Conservation (phyloP, 495 filamentous ascomycete species). For the Antarctomyces pellizariae region DNA sequence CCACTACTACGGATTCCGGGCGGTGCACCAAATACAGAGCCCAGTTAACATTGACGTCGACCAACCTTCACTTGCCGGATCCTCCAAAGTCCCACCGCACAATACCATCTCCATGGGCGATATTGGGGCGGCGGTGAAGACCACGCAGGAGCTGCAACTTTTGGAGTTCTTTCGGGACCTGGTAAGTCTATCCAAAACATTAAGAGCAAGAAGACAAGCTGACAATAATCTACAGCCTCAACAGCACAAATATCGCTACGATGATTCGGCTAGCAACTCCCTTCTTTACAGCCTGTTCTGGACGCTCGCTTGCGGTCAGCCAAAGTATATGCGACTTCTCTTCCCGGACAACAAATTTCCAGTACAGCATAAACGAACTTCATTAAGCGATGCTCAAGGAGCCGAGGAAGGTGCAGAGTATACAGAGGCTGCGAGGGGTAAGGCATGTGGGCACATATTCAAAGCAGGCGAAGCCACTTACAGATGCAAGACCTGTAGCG, state of each 20-base stretch:
- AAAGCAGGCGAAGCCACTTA: constrained; percentile 80
- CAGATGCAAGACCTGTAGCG: constrained; percentile 74
- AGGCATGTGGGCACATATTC: constrained; percentile 95
- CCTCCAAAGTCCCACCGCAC: too few species aligned
- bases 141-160: constrained; percentile 57
- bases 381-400: constrained; percentile 67
- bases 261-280: constrained; percentile 35
- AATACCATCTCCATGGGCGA: too few species aligned
- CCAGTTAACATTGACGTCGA: too few species aligned
- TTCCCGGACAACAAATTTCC: constrained; percentile 45
- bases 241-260: constrained; percentile 48
- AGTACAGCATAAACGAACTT: constrained; percentile 34
- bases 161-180: constrained; percentile 51
- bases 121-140: constrained; percentile 24
- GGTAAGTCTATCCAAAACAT: too few species aligned
- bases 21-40: too few species aligned
- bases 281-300: constrained; percentile 64
- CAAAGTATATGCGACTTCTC: constrained; percentile 46
- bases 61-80: too few species aligned
- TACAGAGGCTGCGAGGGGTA: constrained; percentile 73
- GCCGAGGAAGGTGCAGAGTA: constrained; percentile 85
- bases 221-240: too few species aligned
- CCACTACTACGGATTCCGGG: too few species aligned
- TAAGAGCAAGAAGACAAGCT: too few species aligned
- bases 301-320: constrained; percentile 51